These are phyloP conservation scores for Speleostelium caveatum DNA, from an alignment of 78 protist species.

Conservation along the genomic window DNA sequence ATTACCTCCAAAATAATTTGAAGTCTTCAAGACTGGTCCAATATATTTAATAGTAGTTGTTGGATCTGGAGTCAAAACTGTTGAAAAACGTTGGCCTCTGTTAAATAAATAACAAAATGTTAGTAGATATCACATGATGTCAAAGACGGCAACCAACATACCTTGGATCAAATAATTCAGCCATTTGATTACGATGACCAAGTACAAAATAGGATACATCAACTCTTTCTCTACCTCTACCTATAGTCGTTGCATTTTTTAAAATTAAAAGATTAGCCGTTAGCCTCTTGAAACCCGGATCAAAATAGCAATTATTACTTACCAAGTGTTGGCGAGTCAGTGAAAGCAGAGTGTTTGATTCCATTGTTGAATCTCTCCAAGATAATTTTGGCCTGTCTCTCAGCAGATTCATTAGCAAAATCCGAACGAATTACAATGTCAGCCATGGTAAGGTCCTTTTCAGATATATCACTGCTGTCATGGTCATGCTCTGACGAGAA, in stretches of 20 bases:
- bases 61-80: constrained; percentile 43
- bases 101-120: no score
- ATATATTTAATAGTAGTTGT: constrained; percentile 25
- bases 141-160: no score
- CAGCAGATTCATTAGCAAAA: constrained; percentile 37
- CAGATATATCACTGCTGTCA: neutral
- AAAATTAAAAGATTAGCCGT: no score
- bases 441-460: neutral
- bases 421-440: constrained; percentile 39
- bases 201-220: constrained; percentile 5
- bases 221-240: constrained; percentile 1
- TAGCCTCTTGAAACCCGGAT: no score
- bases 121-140: no score
- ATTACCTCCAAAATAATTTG: constrained; percentile 9
- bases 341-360: constrained; percentile 31
- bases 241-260: no score
- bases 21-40: constrained; percentile 35
- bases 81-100: neutral
- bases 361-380: constrained; percentile 47
- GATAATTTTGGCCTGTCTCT: constrained; percentile 18
- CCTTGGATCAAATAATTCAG: constrained; percentile 10
- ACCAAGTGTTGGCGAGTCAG: constrained; percentile 54
- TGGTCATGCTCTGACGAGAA: constrained; percentile 37
- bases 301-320: no score
- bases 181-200: constrained; percentile 38